Conservation (phyloP, 345 rosid species). For the Eucalyptus pauciflora region DNA sequence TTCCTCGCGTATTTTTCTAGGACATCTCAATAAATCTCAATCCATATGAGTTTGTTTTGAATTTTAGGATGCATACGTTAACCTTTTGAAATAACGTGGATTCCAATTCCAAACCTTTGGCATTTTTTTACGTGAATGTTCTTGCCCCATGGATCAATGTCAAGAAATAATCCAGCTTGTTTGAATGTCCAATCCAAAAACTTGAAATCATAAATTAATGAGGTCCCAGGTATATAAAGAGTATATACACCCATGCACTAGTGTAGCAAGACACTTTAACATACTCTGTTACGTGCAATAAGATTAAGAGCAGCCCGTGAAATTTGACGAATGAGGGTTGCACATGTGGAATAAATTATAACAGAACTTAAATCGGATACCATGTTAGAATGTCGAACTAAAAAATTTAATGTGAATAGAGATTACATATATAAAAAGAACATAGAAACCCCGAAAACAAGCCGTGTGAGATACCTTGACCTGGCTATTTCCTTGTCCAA, state of each 20-base stretch:
- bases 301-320: accelerated
- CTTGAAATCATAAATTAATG: not conserved
- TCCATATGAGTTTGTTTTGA: not conserved
- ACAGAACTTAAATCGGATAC: accelerated
- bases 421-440: not conserved
- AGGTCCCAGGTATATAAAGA: accelerated
- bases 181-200: not conserved
- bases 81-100: not conserved
- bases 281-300: not conserved
- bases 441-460: not conserved
- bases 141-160: not conserved
- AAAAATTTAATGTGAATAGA: accelerated
- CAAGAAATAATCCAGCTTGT: not conserved
- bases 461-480: accelerated
- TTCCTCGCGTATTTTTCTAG: accelerated
- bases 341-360: accelerated
- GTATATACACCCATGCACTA: not conserved
- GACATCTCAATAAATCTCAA: not conserved
- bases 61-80: not conserved
- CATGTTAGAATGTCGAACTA: not conserved
- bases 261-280: not conserved
- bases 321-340: not conserved
- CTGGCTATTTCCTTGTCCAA: accelerated
- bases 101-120: accelerated
- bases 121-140: not conserved